phyloP scores from a whole-genome alignment of 1,284 basidiomycete species.

The Pulveroboletus sp. region DNA sequence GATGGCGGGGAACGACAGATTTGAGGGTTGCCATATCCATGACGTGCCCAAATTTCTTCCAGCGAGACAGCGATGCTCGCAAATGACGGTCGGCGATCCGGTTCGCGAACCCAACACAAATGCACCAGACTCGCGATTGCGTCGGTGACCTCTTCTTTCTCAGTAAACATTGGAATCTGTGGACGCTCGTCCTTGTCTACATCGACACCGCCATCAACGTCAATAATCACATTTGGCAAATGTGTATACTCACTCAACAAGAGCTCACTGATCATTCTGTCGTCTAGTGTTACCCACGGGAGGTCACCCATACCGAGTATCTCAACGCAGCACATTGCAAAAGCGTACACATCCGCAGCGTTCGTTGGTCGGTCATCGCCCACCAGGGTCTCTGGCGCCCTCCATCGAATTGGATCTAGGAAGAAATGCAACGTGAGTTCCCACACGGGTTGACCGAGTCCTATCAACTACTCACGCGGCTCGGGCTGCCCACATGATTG shows the following conservation, averaged over 20 bases:
- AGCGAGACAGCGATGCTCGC: slow-evolving; percentile 44
- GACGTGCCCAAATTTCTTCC: slow-evolving; percentile 34
- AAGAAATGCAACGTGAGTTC: neutral
- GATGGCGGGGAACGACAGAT: neutral
- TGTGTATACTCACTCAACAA: slow-evolving; percentile 52
- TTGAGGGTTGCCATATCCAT: neutral
- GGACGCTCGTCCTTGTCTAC: slow-evolving; percentile 60
- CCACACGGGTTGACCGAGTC: neutral
- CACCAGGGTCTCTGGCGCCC: slow-evolving; percentile 68
- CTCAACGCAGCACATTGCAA: slow-evolving; percentile 71
- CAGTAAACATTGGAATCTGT: slow-evolving; percentile 42
- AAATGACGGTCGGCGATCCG: slow-evolving; percentile 50
- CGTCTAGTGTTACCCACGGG: slow-evolving; percentile 63
- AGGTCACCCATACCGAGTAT: slow-evolving; percentile 62
- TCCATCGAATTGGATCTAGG: slow-evolving; percentile 71
- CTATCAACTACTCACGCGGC: slow-evolving; percentile 48
- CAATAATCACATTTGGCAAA: neutral
- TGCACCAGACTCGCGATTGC: slow-evolving; percentile 43
- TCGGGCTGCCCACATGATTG: slow-evolving; percentile 54
- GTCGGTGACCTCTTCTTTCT: slow-evolving; percentile 20
- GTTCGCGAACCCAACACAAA: slow-evolving; percentile 52
- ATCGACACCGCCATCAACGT: neutral
- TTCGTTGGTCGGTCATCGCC: slow-evolving; percentile 65
- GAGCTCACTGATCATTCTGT: slow-evolving; percentile 56
- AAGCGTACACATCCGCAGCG: slow-evolving; percentile 72